phyloP scores from a whole-genome alignment of 352 stramenopile genomes.

The Peronospora farinosa region DNA sequence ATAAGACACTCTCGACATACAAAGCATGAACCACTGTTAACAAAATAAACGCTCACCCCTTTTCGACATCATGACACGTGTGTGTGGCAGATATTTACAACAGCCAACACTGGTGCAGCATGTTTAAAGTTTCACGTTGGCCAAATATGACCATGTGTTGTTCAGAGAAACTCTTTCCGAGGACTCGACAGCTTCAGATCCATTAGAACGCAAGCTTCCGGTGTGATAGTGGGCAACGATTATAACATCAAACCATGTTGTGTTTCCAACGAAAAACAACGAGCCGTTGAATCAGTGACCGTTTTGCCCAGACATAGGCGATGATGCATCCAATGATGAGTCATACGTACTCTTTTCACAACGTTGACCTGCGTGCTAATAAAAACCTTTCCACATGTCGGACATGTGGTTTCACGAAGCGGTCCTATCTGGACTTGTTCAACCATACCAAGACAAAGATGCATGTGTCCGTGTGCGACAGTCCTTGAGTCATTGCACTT shows the following conservation, averaged over 20 bases:
- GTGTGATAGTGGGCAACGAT: background rate
- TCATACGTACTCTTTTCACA: background rate
- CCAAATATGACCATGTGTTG: background rate
- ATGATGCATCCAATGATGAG: background rate
- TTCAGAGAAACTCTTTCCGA: background rate
- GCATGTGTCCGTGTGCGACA: background rate
- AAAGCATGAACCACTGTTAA: too few relatives aligned
- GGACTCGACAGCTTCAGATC: background rate
- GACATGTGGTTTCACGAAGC: slow-evolving; percentile 8
- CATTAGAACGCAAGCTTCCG: background rate
- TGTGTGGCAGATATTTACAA: too few relatives aligned
- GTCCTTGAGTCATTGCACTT: slow-evolving; percentile 4
- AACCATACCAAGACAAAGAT: slow-evolving; percentile 14
- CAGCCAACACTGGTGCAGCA: too few relatives aligned
- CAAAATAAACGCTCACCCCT: too few relatives aligned
- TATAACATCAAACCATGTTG: background rate
- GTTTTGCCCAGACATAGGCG: background rate
- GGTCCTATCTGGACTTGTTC: slow-evolving; percentile 9
- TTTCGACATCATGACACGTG: too few relatives aligned
- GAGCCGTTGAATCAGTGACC: background rate
- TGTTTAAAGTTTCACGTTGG: too few relatives aligned
- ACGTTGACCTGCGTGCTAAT: slow-evolving; percentile 1
- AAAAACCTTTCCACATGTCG: slow-evolving; percentile 18
- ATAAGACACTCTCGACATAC: too few relatives aligned
- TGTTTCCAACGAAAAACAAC: background rate